A percentile compares a stretch with the other conserved stretches of the same genome.
phyloP scores from a whole-genome alignment of 139 green algal genomes.

The Tetraselmis chui region DNA sequence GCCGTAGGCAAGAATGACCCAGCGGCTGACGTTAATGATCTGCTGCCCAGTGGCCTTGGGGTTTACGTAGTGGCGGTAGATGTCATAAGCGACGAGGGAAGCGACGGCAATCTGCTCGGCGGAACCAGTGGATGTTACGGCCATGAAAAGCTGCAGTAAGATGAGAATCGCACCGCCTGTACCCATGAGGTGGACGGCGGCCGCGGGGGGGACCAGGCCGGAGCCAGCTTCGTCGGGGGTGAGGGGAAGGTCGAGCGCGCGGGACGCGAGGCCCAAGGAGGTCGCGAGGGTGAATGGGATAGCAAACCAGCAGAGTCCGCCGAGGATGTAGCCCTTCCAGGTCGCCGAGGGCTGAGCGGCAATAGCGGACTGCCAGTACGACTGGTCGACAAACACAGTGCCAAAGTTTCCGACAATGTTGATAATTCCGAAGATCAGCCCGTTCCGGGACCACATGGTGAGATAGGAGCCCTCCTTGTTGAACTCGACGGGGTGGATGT shows the following conservation, averaged over 20 bases:
- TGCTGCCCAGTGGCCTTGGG: constrained; percentile 60
- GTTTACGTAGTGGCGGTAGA: constrained; percentile 61
- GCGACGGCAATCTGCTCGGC: constrained; percentile 86
- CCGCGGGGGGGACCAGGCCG: constrained; percentile 79
- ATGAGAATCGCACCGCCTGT: constrained; percentile 73
- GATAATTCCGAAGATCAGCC: constrained; percentile 93
- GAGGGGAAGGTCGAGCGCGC: constrained; percentile 82
- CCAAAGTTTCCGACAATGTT: constrained; percentile 95
- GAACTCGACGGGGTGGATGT: constrained; percentile 47
- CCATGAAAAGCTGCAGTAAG: constrained; percentile 77
- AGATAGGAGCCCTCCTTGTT: constrained; percentile 83
- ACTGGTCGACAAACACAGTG: constrained; percentile 87
- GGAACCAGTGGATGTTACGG: constrained; percentile 77
- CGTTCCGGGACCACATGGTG: constrained; percentile 81
- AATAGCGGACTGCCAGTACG: constrained; percentile 87
- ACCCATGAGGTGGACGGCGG: constrained; percentile 72
- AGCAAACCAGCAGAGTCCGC: constrained; percentile 85
- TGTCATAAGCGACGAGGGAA: constrained; percentile 74
- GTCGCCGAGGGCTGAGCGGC: constrained; percentile 73
- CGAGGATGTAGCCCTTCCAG: constrained; percentile 76
- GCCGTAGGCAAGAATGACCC: constrained; percentile 62
- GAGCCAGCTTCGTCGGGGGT: constrained; percentile 50
- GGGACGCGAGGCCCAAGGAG: constrained; percentile 72
- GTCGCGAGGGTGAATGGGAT: constrained; percentile 93
- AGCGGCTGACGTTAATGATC: constrained; percentile 64